Conservation (phyloP, 2,329 filamentous ascomycete species). For the Colletotrichum sp. region DNA sequence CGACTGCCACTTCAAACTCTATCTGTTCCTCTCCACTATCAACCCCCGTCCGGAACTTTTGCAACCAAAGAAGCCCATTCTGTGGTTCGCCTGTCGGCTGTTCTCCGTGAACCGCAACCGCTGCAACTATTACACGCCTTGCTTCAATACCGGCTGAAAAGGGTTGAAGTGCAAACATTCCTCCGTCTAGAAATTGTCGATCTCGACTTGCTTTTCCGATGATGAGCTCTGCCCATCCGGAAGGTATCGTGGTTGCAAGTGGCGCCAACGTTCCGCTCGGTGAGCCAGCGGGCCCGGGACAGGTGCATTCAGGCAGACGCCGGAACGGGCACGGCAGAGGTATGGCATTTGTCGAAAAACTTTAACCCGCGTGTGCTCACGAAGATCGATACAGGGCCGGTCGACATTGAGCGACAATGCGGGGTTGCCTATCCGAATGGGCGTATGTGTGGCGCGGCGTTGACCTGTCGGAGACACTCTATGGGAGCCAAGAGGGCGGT, state of each 20-base stretch:
- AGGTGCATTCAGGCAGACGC: background rate
- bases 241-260: background rate
- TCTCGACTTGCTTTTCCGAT: background rate
- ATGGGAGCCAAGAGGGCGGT: conserved; percentile 10
- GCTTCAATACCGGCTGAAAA: background rate
- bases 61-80: background rate
- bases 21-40: background rate
- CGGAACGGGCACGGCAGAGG: background rate
- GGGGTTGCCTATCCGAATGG: background rate
- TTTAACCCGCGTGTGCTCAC: background rate
- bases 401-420: conserved; percentile 16
- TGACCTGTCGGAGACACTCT: conserved; percentile 10
- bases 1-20: background rate
- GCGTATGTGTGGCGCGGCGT: background rate
- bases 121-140: background rate
- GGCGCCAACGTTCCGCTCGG: background rate
- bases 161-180: background rate
- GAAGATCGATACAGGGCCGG: background rate
- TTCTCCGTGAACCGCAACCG: background rate
- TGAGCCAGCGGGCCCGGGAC: background rate
- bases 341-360: background rate
- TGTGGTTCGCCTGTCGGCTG: background rate
- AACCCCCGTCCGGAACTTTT: background rate
- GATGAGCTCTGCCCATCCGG: background rate
- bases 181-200: background rate